Evolutionary conservation across 768 basidiomycete species (phyloP), one percentile per base, ranked within the genome.

Genomic region (Tricholoma sp.): DNA sequence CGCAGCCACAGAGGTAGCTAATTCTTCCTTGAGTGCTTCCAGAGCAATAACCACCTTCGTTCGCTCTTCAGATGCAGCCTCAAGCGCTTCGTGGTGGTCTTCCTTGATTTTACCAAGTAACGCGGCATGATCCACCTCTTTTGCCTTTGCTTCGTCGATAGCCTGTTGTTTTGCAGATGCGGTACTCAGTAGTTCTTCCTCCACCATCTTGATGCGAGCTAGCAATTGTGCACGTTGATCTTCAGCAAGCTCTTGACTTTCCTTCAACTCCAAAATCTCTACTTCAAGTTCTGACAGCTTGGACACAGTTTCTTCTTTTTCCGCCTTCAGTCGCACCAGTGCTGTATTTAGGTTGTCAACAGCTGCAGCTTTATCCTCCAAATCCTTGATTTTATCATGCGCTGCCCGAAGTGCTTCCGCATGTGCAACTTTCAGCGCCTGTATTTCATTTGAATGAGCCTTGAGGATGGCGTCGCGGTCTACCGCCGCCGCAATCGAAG

Each of bases 281-380:
- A 94, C 73, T 72, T 94, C 91, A 22, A 91, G 75, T 64, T 94
- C 91, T 0, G 88, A 89, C 4, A 92, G 74, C 69, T 85, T 90
- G 65, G 73, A 76, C 8, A 84, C 80, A 41, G 74, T 83, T 57
- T 91, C 89, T 64, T 88, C 88, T 64, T 83, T 86, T 70, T 89
- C 86, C 11, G 67, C 67, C 67, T 81, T 83, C 59, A 91, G 74
- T 31, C 71, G 72, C 4, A 67, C 69, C 11, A 90, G 59, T 63
- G 86, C 81, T 2, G 74, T 61, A 52, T 77, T 72, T 19, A 89
- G 75, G 6, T 67, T 64, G 21, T 76, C 75, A 1, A 67, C 69
- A 49, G 74, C 73, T 4, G 77, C 71, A 11, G 73, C 74, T 57
- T 80, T 80, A 27, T 71, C 66, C 60, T 84, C 80, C 12, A 83